These are phyloP conservation scores for Pichia sp. DNA, from an alignment of 1,139 yeast genomes.

Conservation along the genomic window DNA sequence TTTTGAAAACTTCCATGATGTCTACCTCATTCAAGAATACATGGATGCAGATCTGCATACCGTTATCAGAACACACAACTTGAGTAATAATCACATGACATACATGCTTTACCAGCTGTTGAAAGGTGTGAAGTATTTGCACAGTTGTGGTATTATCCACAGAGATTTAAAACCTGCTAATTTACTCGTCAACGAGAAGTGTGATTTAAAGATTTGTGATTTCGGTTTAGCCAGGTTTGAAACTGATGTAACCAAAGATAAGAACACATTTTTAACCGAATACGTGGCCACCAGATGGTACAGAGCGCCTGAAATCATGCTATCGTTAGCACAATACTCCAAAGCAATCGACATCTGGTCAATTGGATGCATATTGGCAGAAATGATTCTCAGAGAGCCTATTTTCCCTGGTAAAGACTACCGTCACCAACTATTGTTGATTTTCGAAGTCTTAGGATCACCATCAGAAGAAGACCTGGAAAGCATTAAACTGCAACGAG, in stretches of 20 bases:
- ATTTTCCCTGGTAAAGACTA: constrained; percentile 94
- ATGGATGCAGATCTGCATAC: constrained; percentile 96
- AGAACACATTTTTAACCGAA: constrained; percentile 72
- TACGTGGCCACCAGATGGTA: constrained; percentile 99
- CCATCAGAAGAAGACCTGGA: constrained; percentile 81
- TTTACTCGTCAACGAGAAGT: constrained; percentile 79
- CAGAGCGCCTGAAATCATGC: constrained; percentile 96
- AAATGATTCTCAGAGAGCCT: constrained; percentile 84
- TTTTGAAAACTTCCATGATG: constrained; percentile 77
- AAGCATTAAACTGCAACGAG: constrained; percentile 78
- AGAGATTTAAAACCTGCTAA: constrained; percentile 94
- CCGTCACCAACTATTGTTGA: constrained; percentile 82
- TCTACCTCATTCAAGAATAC: constrained; percentile 88
- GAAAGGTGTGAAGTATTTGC: constrained; percentile 87
- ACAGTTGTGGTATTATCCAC: constrained; percentile 88
- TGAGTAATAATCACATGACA: constrained; percentile 91
- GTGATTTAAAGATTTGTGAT: constrained; percentile 93
- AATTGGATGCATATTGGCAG: constrained; percentile 94
- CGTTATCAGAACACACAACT: constrained; percentile 80
- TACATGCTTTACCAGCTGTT: constrained; percentile 90
- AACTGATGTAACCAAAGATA: constrained; percentile 31
- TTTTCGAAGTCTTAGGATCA: constrained; percentile 88
- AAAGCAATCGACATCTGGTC: constrained; percentile 98
- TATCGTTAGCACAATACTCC: constrained; percentile 89
- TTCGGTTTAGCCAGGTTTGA: constrained; percentile 81